phyloP scores from a whole-genome alignment of 331 rosid genomes.

The Quercus lobata region DNA sequence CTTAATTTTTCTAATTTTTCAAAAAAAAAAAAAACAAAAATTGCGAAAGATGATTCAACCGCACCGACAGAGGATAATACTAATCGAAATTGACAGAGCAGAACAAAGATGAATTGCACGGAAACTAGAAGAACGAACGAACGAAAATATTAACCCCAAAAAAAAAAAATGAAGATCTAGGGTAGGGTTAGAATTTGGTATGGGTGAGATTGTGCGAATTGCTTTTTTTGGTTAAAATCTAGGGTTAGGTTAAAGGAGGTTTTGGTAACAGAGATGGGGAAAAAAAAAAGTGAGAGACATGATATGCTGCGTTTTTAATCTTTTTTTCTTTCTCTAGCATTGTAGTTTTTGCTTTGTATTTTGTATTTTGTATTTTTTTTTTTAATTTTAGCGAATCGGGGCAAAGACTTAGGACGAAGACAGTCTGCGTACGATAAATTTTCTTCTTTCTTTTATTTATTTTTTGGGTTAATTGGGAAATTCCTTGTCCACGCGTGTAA shows the following conservation, averaged over 20 bases:
- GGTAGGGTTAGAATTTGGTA: background rate
- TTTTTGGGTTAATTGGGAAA: background rate
- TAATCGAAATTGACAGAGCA: conserved; percentile 10
- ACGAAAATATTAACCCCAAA: too few relatives aligned
- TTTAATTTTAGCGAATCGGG: background rate
- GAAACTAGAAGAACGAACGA: background rate
- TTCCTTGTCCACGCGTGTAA: conserved; percentile 30
- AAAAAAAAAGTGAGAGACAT: conserved; percentile 19
- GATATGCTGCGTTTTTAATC: background rate
- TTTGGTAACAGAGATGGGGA: background rate
- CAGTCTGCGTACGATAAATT: background rate
- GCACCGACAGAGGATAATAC: conserved; percentile 17
- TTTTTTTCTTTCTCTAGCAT: conserved; percentile 23
- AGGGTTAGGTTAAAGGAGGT: conserved; percentile 33
- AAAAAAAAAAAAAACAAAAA: background rate
- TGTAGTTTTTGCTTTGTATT: conserved; percentile 18
- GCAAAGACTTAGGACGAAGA: background rate
- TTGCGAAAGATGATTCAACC: conserved; percentile 8
- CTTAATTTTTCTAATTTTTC: conserved; percentile 11
- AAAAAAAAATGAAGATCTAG: conserved; percentile 19
- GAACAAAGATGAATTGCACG: background rate
- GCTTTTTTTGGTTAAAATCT: conserved; percentile 6
- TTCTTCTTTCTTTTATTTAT: background rate
- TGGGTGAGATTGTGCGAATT: background rate
- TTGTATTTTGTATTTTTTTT: too few relatives aligned